Percentiles rank a stretch among this genome's conserved stretches.
Conservation (phyloP, 495 filamentous ascomycete genomes). For the Aspergillus coremiiformis region DNA sequence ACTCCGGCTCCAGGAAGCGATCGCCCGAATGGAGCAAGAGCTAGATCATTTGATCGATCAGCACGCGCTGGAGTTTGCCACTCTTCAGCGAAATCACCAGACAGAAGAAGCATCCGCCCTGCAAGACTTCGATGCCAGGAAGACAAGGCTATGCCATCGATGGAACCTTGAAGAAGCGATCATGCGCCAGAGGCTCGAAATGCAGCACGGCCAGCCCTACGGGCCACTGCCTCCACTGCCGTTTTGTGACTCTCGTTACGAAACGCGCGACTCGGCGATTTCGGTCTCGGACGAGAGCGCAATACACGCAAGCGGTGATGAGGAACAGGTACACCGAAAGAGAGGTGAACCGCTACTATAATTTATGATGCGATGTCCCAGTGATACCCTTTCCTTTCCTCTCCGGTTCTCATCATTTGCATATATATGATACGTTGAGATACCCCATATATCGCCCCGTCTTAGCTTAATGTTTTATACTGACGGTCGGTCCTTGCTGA, state of each 20-base stretch:
- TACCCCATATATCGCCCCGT: not conserved
- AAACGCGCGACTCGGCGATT: conserved; percentile 23
- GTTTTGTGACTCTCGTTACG: conserved; percentile 21
- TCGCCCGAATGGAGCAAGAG: conserved; percentile 58
- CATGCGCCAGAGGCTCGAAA: conserved; percentile 52
- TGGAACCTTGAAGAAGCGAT: conserved; percentile 63
- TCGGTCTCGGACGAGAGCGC: conserved; percentile 12
- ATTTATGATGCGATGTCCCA: conserved; percentile 20
- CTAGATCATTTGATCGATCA: conserved; percentile 46
- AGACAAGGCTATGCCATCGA: conserved; percentile 40
- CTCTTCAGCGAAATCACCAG: conserved; percentile 46
- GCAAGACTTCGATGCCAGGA: conserved; percentile 43
- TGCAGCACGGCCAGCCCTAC: conserved; percentile 39
- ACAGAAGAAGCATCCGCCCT: conserved; percentile 46
- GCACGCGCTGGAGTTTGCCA: conserved; percentile 43
- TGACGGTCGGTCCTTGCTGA: conserved; percentile 6
- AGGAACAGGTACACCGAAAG: conserved; percentile 13
- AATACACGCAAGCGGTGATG: conserved; percentile 7
- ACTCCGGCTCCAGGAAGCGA: conserved; percentile 57
- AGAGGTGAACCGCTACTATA: conserved; percentile 12
- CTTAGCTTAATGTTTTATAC: conserved; percentile 11
- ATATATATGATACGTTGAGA: conserved; percentile 8
- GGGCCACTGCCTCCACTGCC: conserved; percentile 40
- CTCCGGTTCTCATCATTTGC: conserved; percentile 6
- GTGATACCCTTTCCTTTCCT: conserved; percentile 22